Percentiles rank a stretch among this genome's conserved stretches.
phyloP scores from a whole-genome alignment of 2,329 filamentous ascomycete genomes.

The Sarocladiaceae sp. region DNA sequence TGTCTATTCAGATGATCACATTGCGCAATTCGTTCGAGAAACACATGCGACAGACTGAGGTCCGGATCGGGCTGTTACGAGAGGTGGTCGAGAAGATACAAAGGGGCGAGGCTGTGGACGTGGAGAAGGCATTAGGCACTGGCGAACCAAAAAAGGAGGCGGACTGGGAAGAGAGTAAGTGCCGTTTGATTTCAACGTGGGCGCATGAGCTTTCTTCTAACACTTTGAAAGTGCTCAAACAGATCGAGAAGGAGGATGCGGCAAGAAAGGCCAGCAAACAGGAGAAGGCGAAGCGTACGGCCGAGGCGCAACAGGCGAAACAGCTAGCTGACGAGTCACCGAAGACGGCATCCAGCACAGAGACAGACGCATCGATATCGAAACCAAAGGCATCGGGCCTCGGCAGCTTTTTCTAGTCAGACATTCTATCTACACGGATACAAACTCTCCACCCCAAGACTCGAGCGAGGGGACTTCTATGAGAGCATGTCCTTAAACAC shows the following conservation, averaged over 20 bases:
- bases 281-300: constrained; percentile 23
- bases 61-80: constrained; percentile 66
- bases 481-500: constrained; percentile 57
- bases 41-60: constrained; percentile 70
- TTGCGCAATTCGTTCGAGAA: constrained; percentile 68
- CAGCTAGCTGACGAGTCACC: constrained; percentile 6
- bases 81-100: constrained; percentile 70
- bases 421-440: constrained; percentile 13
- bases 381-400: constrained; percentile 21
- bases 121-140: constrained; percentile 73
- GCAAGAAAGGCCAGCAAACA: constrained; percentile 40
- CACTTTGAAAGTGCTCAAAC: constrained; percentile 62
- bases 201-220: no score
- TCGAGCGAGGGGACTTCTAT: constrained; percentile 28
- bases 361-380: background rate
- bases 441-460: constrained; percentile 13
- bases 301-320: constrained; percentile 17
- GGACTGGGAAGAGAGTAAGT: constrained; percentile 80
- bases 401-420: constrained; percentile 44
- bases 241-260: constrained; percentile 59
- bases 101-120: constrained; percentile 72
- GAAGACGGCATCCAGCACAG: background rate
- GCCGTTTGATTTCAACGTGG: no score
- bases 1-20: constrained; percentile 87
- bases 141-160: constrained; percentile 68